Evolutionary conservation across 2,329 filamentous ascomycete genomes (phyloP).

Genomic region (Sporothrix mexicana): DNA sequence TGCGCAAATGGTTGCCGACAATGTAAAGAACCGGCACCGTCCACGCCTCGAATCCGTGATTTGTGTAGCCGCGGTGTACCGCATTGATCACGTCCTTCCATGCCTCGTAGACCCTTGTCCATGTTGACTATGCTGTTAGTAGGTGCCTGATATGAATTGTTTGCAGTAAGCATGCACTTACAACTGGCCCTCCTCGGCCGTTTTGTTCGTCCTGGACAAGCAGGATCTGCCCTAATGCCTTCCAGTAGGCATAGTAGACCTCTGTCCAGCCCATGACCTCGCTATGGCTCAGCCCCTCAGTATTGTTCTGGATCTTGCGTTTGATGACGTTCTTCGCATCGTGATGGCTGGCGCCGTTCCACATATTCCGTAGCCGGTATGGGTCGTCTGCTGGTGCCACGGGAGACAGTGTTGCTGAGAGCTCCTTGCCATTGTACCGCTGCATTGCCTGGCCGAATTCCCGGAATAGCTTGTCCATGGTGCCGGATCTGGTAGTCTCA

Average conservation of each 20-base stretch:
- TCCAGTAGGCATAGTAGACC: slow-evolving; percentile 84
- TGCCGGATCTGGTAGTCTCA: not conserved
- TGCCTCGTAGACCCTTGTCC: slow-evolving; percentile 80
- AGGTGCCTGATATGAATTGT: not conserved
- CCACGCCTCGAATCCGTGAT: slow-evolving; percentile 80
- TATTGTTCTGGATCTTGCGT: slow-evolving; percentile 70
- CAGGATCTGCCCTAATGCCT: slow-evolving; percentile 75
- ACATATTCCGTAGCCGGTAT: slow-evolving; percentile 71
- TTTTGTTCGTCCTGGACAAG: slow-evolving; percentile 48
- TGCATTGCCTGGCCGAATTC: slow-evolving; percentile 74
- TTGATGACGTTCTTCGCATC: slow-evolving; percentile 73
- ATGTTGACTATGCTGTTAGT: slow-evolving; percentile 57
- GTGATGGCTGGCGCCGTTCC: slow-evolving; percentile 70
- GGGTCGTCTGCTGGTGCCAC: slow-evolving; percentile 66
- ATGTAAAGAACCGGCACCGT: slow-evolving; percentile 90
- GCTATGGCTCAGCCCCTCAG: slow-evolving; percentile 62
- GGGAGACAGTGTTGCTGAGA: slow-evolving; percentile 78
- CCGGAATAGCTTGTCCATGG: slow-evolving; percentile 75
- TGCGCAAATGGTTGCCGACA: slow-evolving; percentile 81
- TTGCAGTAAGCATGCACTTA: not conserved
- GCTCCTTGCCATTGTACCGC: slow-evolving; percentile 69
- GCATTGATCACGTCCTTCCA: slow-evolving; percentile 85
- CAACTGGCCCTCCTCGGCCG: slow-evolving; percentile 2
- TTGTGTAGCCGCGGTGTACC: slow-evolving; percentile 81
- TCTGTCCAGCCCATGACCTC: slow-evolving; percentile 86